These are phyloP conservation scores for Aspergillus ustus DNA, from an alignment of 2,329 filamentous ascomycete species.

Conservation along the genomic window DNA sequence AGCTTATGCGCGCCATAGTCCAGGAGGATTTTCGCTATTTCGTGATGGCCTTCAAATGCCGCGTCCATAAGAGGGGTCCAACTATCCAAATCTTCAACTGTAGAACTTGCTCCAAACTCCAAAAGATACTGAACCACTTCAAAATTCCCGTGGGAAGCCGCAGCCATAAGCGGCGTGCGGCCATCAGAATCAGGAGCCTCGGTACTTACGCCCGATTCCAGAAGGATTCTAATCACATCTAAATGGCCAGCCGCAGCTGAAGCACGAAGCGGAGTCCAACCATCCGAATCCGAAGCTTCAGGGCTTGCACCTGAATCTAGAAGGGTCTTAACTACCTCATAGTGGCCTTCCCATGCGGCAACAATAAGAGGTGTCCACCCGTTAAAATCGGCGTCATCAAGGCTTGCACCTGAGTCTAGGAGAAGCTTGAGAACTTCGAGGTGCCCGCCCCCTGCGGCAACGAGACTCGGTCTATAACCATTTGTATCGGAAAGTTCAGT, in stretches of 20 bases:
- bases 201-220: neutral
- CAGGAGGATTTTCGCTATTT: neutral
- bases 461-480: neutral
- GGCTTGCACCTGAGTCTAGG: neutral
- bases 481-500: neutral
- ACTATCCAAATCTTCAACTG: neutral
- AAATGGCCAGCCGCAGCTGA: neutral
- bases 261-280: neutral
- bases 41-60: neutral
- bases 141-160: neutral
- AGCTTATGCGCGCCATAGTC: neutral
- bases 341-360: too few species aligned
- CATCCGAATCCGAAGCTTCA: neutral
- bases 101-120: neutral
- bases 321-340: neutral
- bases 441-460: neutral
- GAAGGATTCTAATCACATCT: neutral
- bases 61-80: neutral
- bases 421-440: neutral
- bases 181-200: too few species aligned
- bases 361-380: neutral
- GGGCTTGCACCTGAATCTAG: neutral
- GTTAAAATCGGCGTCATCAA: neutral
- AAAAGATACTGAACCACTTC: neutral
- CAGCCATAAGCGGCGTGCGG: too few species aligned